Evolutionary conservation across 1,284 basidiomycete species (phyloP).

Genomic region (Fomitopsis betulina): DNA sequence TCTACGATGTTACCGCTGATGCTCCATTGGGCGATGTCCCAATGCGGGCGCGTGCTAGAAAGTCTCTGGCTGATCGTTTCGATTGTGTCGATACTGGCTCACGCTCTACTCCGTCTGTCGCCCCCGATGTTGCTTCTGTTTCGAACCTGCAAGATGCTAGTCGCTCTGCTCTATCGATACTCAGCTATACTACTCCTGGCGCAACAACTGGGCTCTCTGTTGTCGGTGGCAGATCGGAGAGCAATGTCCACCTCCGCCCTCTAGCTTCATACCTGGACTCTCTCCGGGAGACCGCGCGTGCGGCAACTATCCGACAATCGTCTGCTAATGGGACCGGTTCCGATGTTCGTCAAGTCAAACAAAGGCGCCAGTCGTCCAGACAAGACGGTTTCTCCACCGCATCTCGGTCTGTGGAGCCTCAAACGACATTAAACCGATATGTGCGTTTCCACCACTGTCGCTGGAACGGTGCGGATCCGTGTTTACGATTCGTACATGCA

Average conservation of each 20-base stretch:
- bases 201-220: neutral
- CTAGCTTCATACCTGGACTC: slow-evolving; percentile 12
- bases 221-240: neutral
- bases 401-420: neutral
- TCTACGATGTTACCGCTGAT: neutral
- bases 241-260: slow-evolving; percentile 6
- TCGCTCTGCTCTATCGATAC: neutral
- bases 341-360: neutral
- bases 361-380: neutral
- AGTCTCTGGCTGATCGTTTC: neutral
- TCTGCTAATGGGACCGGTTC: neutral
- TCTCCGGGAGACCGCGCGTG: slow-evolving; percentile 15
- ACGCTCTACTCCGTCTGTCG: neutral
- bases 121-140: neutral
- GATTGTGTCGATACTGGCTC: neutral
- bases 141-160: neutral
- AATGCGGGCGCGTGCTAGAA: neutral
- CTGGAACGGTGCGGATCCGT: neutral
- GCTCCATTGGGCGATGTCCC: neutral
- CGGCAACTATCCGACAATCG: slow-evolving; percentile 9
- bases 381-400: neutral
- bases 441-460: neutral
- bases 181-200: neutral
- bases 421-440: neutral
- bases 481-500: too few species aligned